These are phyloP conservation scores for Xylaria sp. DNA, from an alignment of 2,329 filamentous ascomycete genomes.

Conservation along the genomic window DNA sequence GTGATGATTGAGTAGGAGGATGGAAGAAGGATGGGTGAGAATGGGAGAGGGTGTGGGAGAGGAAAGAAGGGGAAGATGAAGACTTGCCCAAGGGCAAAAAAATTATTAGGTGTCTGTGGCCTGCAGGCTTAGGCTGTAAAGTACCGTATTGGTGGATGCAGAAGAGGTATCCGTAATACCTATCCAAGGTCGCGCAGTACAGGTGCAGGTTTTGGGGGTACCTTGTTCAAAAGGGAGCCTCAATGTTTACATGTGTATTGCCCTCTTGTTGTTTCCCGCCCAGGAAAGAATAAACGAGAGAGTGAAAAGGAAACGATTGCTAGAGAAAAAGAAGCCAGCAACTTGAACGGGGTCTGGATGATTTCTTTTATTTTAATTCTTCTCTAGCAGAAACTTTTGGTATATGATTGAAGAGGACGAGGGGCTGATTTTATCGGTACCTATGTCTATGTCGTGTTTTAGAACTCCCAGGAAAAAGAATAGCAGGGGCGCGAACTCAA, in stretches of 20 bases:
- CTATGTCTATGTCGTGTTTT: neutral
- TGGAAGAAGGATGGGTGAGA: slow-evolving; percentile 28
- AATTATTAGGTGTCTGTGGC: slow-evolving; percentile 41
- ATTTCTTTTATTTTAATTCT: slow-evolving; percentile 13
- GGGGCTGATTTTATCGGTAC: slow-evolving; percentile 5
- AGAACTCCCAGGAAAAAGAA: neutral
- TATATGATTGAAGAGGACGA: neutral
- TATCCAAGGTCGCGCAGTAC: slow-evolving; percentile 13
- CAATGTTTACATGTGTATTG: slow-evolving; percentile 8
- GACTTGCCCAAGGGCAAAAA: slow-evolving; percentile 39
- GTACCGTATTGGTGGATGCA: slow-evolving; percentile 35
- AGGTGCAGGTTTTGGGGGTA: slow-evolving; percentile 21
- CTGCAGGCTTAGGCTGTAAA: slow-evolving; percentile 34
- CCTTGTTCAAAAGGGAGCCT: slow-evolving; percentile 22
- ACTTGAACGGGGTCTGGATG: neutral
- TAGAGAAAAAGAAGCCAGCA: neutral
- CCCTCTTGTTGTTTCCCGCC: neutral
- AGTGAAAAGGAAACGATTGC: neutral
- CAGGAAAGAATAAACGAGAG: slow-evolving; percentile 8
- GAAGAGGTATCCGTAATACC: slow-evolving; percentile 21
- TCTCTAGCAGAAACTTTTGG: neutral
- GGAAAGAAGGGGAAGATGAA: slow-evolving; percentile 28
- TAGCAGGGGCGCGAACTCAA: neutral
- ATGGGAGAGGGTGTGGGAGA: slow-evolving; percentile 31
- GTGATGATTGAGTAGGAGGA: slow-evolving; percentile 33